Base-by-base conservation (phyloP, 164 flowering plant species). In the Hamamelis virginiana region DNA sequence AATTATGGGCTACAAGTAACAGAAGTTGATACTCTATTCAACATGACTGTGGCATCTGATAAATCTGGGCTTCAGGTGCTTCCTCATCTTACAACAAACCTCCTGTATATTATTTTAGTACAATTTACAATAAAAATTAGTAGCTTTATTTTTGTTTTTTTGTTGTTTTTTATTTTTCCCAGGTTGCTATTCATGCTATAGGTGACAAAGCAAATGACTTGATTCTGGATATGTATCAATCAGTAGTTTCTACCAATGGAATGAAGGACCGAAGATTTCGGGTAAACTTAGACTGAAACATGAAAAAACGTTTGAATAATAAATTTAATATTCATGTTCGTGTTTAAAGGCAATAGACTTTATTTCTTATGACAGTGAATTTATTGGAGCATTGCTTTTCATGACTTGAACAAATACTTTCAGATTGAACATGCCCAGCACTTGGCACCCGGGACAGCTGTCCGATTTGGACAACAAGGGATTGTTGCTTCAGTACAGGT, bases 401-500 rank as follows among this genome's bases (percentile, higher is more conserved):
- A 26, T 69, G 70, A 33, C 27, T 60, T 43, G 68, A 52, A 15
- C 43, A 63, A 74, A 14, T 22, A 3, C 58, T 80, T 70, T 64
- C 87, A 94, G 98, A 83, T 92, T 78, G 99, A 95, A 78, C 99
- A 95, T 80, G 97, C 96, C 16, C 99, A 95, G 78, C 99, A 95
- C 83, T 81, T 95, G 84, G 83, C 85, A 56, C 86, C 83, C 41
- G 94, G 84, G 23, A 66, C 90, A 26, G 80, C 85, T 60, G 78
- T 73, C 3, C 84, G 90, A 51, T 91, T 92, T 82, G 96, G 97
- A 75, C 72, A 86, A 72, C 86, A 77, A 77, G 74, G 82, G 60
- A 77, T 95, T 67, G 61, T 89, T 79, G 99, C 97, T 74, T 95
- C 99, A 57, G 83, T 92, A 64, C 99, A 95, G 97, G 98, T 94